phyloP scores from a whole-genome alignment of 2,329 filamentous ascomycete species.

The Colletotrichum tamarilloi region DNA sequence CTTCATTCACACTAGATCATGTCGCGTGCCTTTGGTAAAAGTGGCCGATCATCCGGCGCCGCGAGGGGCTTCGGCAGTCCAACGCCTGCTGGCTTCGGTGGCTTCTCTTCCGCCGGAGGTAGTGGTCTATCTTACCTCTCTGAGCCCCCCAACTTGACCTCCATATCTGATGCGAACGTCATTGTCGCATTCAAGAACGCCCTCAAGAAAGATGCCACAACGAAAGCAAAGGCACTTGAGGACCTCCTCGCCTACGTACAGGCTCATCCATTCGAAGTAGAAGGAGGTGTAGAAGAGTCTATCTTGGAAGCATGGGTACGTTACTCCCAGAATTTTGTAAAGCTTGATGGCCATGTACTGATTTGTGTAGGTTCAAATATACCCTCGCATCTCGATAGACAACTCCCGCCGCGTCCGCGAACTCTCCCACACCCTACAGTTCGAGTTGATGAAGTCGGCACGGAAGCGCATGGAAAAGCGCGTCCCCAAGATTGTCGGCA shows the following conservation, averaged over 20 bases:
- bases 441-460: constrained; percentile 68
- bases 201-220: constrained; percentile 91
- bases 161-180: constrained; percentile 82
- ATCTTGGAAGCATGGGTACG: constrained; percentile 90
- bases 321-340: constrained; percentile 39
- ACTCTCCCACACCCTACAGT: constrained; percentile 81
- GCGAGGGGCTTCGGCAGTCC: constrained; percentile 31
- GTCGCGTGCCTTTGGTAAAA: constrained; percentile 35
- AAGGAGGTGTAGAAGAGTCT: constrained; percentile 78
- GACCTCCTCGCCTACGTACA: constrained; percentile 78
- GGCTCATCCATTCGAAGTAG: constrained; percentile 61
- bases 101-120: constrained; percentile 53
- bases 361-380: constrained; percentile 77
- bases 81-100: constrained; percentile 47
- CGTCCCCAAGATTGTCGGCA: constrained; percentile 80
- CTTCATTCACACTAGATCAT: constrained; percentile 13
- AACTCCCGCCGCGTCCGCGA: constrained; percentile 89
- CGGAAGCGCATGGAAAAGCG: constrained; percentile 87
- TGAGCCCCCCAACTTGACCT: constrained; percentile 83
- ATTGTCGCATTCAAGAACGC: constrained; percentile 94
- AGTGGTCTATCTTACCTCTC: constrained; percentile 83
- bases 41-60: constrained; percentile 27
- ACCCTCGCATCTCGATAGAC: constrained; percentile 91
- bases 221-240: constrained; percentile 90
- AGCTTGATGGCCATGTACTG: constrained; percentile 48